Percentiles rank a stretch among this genome's conserved stretches.
Conservation (phyloP, 768 basidiomycete species). For the Lactarius indigo region DNA sequence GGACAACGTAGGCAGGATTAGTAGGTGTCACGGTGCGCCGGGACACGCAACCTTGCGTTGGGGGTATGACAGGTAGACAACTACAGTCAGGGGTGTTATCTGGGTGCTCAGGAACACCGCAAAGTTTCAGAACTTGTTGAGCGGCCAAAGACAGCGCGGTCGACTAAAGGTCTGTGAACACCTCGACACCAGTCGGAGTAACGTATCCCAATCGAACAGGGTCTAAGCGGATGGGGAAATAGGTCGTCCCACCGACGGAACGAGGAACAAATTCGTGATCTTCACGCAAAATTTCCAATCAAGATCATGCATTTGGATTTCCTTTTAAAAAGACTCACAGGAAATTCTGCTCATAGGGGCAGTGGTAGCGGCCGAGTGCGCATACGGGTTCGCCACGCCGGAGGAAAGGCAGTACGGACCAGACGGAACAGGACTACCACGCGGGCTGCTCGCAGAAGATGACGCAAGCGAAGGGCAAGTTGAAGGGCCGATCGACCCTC, state of each 20-base stretch:
- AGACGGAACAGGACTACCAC: conserved; percentile 11
- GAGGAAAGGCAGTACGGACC: neutral
- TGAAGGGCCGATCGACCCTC: neutral
- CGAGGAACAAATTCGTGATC: conserved; percentile 8
- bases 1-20: neutral
- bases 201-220: conserved; percentile 9
- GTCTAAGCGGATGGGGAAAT: conserved; percentile 19
- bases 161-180: conserved; percentile 5
- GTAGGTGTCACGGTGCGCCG: neutral
- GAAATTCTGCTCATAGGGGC: neutral
- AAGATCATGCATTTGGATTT: too few relatives aligned
- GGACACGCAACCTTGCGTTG: neutral
- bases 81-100: neutral
- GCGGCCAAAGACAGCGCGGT: neutral
- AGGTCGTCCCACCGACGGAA: conserved; percentile 17
- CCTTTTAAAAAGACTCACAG: neutral
- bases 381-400: neutral
- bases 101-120: neutral
- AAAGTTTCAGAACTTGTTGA: neutral
- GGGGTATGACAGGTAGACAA: neutral
- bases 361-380: neutral
- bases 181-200: conserved; percentile 14
- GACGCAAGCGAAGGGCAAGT: neutral
- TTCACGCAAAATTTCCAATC: neutral
- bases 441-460: conserved; percentile 13